Conservation (phyloP, 2,329 filamentous ascomycete species). For the Ophiosphaerella herpotricha region DNA sequence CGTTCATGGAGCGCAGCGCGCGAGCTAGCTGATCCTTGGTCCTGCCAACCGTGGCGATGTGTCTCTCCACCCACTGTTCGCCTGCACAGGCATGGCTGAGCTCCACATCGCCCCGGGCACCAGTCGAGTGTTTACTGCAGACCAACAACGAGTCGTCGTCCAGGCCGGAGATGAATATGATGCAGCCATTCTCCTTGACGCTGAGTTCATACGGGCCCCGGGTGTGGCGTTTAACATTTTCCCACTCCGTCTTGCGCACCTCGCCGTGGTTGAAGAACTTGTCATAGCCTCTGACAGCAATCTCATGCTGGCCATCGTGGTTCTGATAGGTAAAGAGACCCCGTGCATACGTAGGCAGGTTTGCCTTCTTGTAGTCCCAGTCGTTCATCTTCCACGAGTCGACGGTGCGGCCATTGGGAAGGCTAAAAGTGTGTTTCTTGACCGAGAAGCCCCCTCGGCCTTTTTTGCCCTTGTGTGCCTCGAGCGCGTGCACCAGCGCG, state of each 20-base stretch:
- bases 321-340: slow-evolving; percentile 88
- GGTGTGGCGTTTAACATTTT: slow-evolving; percentile 74
- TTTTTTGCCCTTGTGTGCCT: slow-evolving; percentile 57
- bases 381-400: slow-evolving; percentile 94
- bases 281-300: slow-evolving; percentile 89
- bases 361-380: slow-evolving; percentile 89
- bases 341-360: slow-evolving; percentile 88
- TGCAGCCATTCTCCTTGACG: slow-evolving; percentile 99
- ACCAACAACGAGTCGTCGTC: slow-evolving; percentile 88
- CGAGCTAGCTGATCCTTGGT: slow-evolving; percentile 77
- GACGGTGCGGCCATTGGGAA: slow-evolving; percentile 70
- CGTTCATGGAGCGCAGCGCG: slow-evolving; percentile 77
- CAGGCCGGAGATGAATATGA: slow-evolving; percentile 93
- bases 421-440: slow-evolving; percentile 78
- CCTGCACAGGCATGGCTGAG: slow-evolving; percentile 84
- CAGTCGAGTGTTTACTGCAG: slow-evolving; percentile 99
- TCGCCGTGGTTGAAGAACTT: slow-evolving; percentile 98
- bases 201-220: slow-evolving; percentile 91
- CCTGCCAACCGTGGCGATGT: slow-evolving; percentile 77
- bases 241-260: slow-evolving; percentile 80
- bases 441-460: slow-evolving; percentile 65
- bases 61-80: slow-evolving; percentile 78
- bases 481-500: slow-evolving; percentile 67
- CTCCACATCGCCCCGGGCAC: slow-evolving; percentile 70
- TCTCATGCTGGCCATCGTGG: slow-evolving; percentile 69